A percentile compares a stretch with the other conserved stretches of the same genome.
phyloP scores from a whole-genome alignment of 1,284 basidiomycete species.

The Ceratobasidium sp. region DNA sequence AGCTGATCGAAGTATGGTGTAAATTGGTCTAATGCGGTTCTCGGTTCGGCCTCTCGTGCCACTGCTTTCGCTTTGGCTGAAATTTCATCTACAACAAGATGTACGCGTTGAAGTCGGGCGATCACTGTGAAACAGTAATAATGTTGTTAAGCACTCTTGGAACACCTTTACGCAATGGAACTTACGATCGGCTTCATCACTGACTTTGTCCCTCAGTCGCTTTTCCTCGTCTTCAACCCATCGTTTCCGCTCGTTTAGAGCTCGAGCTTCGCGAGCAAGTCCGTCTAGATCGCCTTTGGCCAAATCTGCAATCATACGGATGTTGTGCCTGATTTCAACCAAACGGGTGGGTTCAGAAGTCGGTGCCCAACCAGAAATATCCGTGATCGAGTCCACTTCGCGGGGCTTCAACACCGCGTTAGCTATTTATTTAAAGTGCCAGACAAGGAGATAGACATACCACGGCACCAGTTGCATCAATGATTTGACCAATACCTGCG shows the following conservation, averaged over 20 bases:
- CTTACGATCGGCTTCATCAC: conserved; percentile 80
- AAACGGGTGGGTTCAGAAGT: conserved; percentile 86
- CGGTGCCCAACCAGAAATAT: conserved; percentile 85
- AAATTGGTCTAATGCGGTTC: conserved; percentile 74
- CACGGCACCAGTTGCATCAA: conserved; percentile 93
- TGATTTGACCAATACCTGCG: conserved; percentile 82
- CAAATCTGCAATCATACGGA: conserved; percentile 85
- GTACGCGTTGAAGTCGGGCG: conserved; percentile 77
- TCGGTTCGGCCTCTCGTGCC: conserved; percentile 66
- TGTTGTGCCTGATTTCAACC: conserved; percentile 95
- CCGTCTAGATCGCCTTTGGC: conserved; percentile 87
- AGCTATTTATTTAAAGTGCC: not conserved
- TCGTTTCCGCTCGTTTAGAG: conserved; percentile 81
- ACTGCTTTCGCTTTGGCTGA: conserved; percentile 71
- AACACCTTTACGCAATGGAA: conserved; percentile 47
- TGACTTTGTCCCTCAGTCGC: conserved; percentile 73
- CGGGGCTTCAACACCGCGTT: conserved; percentile 67
- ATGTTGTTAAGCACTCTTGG: conserved; percentile 25
- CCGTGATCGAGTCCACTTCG: conserved; percentile 84
- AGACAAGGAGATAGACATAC: conserved; percentile 62
- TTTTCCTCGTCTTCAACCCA: conserved; percentile 79
- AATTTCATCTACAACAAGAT: conserved; percentile 79
- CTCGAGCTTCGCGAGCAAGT: conserved; percentile 89
- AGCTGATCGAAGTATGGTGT: conserved; percentile 78
- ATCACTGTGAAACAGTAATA: conserved; percentile 67